Base-by-base conservation (phyloP, 768 basidiomycete genomes). In the Coprinopsis sp. region DNA sequence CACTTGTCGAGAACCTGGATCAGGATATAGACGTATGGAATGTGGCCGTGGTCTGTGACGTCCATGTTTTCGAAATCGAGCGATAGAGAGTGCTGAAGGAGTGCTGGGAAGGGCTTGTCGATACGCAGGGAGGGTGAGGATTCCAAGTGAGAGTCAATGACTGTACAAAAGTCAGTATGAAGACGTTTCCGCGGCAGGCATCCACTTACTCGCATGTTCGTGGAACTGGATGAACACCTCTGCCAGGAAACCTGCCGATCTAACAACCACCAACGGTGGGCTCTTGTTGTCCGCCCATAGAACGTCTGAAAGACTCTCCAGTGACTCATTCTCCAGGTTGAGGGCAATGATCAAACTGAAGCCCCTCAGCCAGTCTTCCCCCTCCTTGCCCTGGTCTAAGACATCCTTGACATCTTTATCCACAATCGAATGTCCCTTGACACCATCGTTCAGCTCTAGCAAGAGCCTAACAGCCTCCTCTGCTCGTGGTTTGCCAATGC, bases 21-120 rank as follows among this genome's bases (percentile, higher is more conserved):
- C 30, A 98, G 81, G 49, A 98, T 85, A 47, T 91, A 70, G 38
- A 95, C 83, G 56, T 89, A 96, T 0, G 96, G 94, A 27, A 98
- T 70, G 61, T 99, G 95, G 0, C 78, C 78, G 58, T 96, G 92
- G 43, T 92, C 87, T 11, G 88, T 93, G 18, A 82, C 79, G 61
- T 98, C 93, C 79, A 97, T 81, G 21, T 71, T 69, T 14, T 76
- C 75, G 49, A 93, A 77, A 53, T 96, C 83, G 40, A 95, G 70
- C 0, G 77, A 72, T 12, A 76, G 60, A 0, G 91, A 81, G 62
- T 88, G 83, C 41, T 86, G 74, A 45, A 84, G 73, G 5, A 99
- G 78, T 0, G 80, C 77, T 0, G 88, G 84, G 73, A 97, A 97
- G 0, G 96, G 86, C 49, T 82, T 79, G 66, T 94, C 90, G 54